Evolutionary conservation across 225 moss, liverwort and hornwort species (phyloP).

Genomic region (Straminergon stramineum): DNA sequence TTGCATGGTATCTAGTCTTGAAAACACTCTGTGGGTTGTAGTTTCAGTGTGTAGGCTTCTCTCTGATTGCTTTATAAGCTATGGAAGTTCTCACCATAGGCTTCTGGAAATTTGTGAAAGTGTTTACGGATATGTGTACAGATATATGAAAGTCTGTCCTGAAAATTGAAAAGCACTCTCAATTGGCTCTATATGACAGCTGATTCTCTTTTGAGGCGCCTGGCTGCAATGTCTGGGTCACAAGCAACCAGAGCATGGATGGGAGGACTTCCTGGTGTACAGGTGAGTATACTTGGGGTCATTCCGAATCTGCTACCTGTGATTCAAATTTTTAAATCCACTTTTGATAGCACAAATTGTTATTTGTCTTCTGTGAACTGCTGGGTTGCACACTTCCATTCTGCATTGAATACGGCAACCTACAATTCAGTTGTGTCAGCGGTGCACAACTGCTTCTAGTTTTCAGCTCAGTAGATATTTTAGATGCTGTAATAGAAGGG

Average conservation of each 20-base stretch:
- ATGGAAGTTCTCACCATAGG: neutral
- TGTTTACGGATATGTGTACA: neutral
- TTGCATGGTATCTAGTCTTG: neutral
- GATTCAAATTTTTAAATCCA: neutral
- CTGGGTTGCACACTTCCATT: neutral
- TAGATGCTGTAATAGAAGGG: neutral
- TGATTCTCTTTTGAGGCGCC: slow-evolving; percentile 59
- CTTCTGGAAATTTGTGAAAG: neutral
- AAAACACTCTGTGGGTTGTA: neutral
- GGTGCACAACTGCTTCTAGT: neutral
- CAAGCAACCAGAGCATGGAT: slow-evolving; percentile 87
- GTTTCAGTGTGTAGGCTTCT: neutral
- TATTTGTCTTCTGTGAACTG: neutral
- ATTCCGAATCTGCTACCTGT: neutral
- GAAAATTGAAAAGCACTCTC: neutral
- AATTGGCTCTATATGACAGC: slow-evolving; percentile 26
- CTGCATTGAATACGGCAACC: neutral
- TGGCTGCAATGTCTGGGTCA: slow-evolving; percentile 58
- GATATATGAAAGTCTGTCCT: neutral
- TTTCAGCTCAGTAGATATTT: neutral
- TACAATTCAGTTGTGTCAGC: neutral
- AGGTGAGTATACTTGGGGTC: slow-evolving; percentile 30
- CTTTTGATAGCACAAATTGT: neutral
- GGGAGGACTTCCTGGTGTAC: slow-evolving; percentile 92
- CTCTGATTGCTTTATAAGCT: neutral